phyloP scores from a whole-genome alignment of 345 rosid species.

The Melastoma malabathricum region DNA sequence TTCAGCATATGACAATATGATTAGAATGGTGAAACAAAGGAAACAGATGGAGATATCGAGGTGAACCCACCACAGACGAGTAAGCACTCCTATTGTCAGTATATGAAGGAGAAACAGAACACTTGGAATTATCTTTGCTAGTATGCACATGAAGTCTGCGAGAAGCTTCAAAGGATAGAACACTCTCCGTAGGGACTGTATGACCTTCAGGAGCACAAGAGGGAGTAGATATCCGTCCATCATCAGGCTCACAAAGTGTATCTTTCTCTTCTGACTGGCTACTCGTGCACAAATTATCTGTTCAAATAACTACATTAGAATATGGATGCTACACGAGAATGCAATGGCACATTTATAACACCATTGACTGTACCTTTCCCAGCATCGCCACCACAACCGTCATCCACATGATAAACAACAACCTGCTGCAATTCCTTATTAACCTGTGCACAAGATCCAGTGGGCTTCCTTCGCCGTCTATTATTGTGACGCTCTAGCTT shows the following conservation, averaged over 20 bases:
- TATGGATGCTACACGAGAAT: neutral
- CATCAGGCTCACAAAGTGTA: conserved; percentile 44
- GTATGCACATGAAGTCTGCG: conserved; percentile 38
- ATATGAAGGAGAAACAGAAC: conserved; percentile 42
- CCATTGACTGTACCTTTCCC: conserved; percentile 36
- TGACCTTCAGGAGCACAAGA: conserved; percentile 34
- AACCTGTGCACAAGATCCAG: conserved; percentile 21
- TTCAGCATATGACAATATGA: neutral
- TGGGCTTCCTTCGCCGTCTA: conserved; percentile 60
- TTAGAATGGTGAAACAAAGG: conserved; percentile 8
- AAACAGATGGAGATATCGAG: conserved; percentile 1
- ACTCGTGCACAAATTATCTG: conserved; percentile 37
- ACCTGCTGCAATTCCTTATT: conserved; percentile 29
- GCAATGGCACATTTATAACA: neutral
- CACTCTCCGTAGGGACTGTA: conserved; percentile 43
- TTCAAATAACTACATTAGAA: conserved; percentile 4
- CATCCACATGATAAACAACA: conserved; percentile 25
- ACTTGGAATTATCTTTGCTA: conserved; percentile 42
- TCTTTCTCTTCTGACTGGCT: conserved; percentile 46
- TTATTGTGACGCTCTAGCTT: conserved; percentile 90
- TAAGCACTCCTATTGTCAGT: conserved; percentile 53
- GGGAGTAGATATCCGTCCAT: conserved; percentile 28
- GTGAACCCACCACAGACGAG: conserved; percentile 60
- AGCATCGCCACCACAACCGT: conserved; percentile 37
- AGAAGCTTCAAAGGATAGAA: conserved; percentile 33